phyloP scores from a whole-genome alignment of 2,329 filamentous ascomycete genomes.

The Gaeumannomyces sp. region DNA sequence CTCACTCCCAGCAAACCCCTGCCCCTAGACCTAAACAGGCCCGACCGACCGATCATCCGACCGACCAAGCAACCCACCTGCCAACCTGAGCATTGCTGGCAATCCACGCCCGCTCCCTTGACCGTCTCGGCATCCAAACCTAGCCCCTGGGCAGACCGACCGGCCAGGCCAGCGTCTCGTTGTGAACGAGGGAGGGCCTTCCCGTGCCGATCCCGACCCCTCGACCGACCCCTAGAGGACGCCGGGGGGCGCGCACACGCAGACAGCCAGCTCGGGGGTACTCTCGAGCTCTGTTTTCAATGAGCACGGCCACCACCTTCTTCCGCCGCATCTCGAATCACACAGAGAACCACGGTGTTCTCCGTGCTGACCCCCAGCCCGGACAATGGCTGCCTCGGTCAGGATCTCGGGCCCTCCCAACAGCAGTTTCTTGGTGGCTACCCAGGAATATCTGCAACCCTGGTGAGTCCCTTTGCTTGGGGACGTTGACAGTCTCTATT shows the following conservation, averaged over 20 bases:
- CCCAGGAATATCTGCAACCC: slow-evolving; percentile 91
- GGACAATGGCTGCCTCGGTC: slow-evolving; percentile 51
- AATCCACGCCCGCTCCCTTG: neutral
- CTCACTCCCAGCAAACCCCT: neutral
- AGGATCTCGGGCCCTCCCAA: slow-evolving; percentile 96
- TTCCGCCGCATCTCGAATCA: neutral
- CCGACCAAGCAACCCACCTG: neutral
- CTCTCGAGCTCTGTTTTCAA: slow-evolving; percentile 4
- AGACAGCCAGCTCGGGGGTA: neutral
- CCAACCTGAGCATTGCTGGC: neutral
- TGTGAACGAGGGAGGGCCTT: neutral
- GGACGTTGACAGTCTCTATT: slow-evolving; percentile 6
- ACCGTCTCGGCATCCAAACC: neutral
- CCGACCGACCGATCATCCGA: neutral
- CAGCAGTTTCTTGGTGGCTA: slow-evolving; percentile 93
- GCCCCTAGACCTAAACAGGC: neutral
- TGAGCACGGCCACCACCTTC: slow-evolving; percentile 7
- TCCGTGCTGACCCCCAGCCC: neutral
- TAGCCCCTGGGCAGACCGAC: neutral
- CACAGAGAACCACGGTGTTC: slow-evolving; percentile 1
- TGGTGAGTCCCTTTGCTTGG: slow-evolving; percentile 58
- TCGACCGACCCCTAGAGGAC: neutral
- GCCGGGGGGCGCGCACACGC: neutral
- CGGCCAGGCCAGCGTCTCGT: neutral
- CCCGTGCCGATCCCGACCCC: neutral